Conservation (phyloP, 768 basidiomycete species). For the Rhodotorula toruloides region DNA sequence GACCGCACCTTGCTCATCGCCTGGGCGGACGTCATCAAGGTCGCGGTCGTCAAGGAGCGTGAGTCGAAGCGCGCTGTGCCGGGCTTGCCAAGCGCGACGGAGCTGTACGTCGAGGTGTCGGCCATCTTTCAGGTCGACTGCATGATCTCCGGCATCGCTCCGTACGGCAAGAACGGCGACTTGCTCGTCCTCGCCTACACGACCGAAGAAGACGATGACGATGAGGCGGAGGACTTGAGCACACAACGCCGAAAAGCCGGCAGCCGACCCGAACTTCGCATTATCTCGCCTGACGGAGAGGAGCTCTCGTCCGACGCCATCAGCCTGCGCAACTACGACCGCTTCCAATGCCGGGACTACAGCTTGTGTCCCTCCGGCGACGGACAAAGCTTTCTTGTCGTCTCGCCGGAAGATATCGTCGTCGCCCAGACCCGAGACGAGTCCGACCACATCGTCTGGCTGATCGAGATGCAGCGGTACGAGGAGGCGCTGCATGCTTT, state of each 20-base stretch:
- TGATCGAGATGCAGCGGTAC: slow-evolving; percentile 76
- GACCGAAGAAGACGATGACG: slow-evolving; percentile 47
- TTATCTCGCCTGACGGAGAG: slow-evolving; percentile 82
- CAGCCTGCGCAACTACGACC: slow-evolving; percentile 67
- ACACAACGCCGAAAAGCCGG: slow-evolving; percentile 76
- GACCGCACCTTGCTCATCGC: slow-evolving; percentile 81
- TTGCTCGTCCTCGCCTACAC: slow-evolving; percentile 85
- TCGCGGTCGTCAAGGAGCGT: slow-evolving; percentile 60
- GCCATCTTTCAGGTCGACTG: slow-evolving; percentile 89
- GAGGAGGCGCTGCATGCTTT: slow-evolving; percentile 82
- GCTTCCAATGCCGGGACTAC: slow-evolving; percentile 91
- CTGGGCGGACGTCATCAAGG: slow-evolving; percentile 83
- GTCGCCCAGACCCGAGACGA: slow-evolving; percentile 80
- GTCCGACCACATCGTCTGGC: slow-evolving; percentile 84
- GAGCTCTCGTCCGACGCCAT: slow-evolving; percentile 81
- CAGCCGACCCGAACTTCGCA: slow-evolving; percentile 87
- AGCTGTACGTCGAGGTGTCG: slow-evolving; percentile 73
- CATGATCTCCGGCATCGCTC: slow-evolving; percentile 86
- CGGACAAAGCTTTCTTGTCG: slow-evolving; percentile 60
- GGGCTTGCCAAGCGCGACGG: slow-evolving; percentile 16
- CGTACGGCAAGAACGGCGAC: slow-evolving; percentile 50
- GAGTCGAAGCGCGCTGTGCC: slow-evolving; percentile 33
- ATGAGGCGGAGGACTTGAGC: background rate
- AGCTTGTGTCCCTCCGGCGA: slow-evolving; percentile 40
- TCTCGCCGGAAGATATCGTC: slow-evolving; percentile 80